phyloP scores from a whole-genome alignment of 495 filamentous ascomycete genomes.

The Tetracladium marchalianum region DNA sequence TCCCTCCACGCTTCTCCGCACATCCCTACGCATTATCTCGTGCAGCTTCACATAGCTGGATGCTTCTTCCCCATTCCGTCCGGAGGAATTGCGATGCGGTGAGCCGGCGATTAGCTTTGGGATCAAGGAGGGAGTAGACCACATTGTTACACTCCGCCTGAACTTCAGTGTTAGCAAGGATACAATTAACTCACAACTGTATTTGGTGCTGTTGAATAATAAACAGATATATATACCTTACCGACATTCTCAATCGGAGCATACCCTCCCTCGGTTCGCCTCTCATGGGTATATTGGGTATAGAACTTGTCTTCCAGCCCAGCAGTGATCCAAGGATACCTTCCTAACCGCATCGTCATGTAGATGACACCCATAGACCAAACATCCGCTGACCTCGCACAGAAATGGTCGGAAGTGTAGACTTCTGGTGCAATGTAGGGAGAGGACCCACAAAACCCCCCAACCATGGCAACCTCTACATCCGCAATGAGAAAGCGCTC shows the following conservation, averaged over 20 bases:
- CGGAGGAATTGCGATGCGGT: no score
- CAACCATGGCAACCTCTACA: neutral
- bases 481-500: neutral
- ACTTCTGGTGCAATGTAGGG: slow-evolving; percentile 1
- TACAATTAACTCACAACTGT: no score
- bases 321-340: neutral
- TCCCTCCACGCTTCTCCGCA: no score
- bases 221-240: no score
- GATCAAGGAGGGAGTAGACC: no score
- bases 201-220: no score
- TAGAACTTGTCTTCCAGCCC: neutral
- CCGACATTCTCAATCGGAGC: neutral
- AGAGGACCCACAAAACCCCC: neutral
- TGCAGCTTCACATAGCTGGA: no score
- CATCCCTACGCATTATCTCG: no score
- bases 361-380: slow-evolving; percentile 12
- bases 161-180: no score
- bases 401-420: neutral
- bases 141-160: no score
- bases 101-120: no score
- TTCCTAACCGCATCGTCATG: slow-evolving; percentile 1
- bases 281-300: neutral
- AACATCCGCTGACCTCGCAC: slow-evolving; percentile 1
- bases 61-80: no score
- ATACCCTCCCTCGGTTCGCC: neutral